These are phyloP conservation scores for Nannochloris sp. DNA, from an alignment of 139 green algal species.

Conservation along the genomic window DNA sequence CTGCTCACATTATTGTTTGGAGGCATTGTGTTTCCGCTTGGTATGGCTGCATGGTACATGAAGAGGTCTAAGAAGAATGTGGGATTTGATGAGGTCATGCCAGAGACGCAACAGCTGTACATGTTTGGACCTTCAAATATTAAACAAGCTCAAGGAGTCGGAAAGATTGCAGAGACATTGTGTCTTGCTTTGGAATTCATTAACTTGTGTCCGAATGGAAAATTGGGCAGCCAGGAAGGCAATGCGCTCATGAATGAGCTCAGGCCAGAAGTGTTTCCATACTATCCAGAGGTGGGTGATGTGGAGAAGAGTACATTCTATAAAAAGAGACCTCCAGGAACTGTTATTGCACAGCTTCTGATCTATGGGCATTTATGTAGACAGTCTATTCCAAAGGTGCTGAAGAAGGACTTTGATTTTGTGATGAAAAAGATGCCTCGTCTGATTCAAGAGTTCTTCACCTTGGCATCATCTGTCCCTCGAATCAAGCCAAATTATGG, in stretches of 20 bases:
- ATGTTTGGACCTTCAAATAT: conserved; percentile 51
- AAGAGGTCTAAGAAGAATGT: conserved; percentile 53
- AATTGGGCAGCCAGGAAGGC: conserved; percentile 19
- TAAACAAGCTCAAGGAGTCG: conserved; percentile 71
- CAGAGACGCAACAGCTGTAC: conserved; percentile 67
- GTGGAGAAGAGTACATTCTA: conserved; percentile 52
- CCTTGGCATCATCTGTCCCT: conserved; percentile 51
- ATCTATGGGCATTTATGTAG: conserved; percentile 68
- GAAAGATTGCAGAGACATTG: conserved; percentile 73
- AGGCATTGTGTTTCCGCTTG: conserved; percentile 74
- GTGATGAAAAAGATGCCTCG: conserved; percentile 55
- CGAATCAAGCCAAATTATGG: conserved; percentile 39
- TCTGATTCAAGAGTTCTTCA: conserved; percentile 78
- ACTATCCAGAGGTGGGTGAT: conserved; percentile 64
- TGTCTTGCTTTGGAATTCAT: conserved; percentile 83
- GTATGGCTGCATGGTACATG: conserved; percentile 63
- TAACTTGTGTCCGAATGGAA: conserved; percentile 16
- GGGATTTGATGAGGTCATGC: conserved; percentile 59
- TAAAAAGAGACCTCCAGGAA: not conserved
- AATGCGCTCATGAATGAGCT: conserved; percentile 50
- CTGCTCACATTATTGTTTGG: conserved; percentile 61
- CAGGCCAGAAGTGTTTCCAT: conserved; percentile 39
- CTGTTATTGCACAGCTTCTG: conserved; percentile 69
- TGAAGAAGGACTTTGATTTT: conserved; percentile 56
- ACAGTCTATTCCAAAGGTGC: conserved; percentile 35